phyloP scores from a whole-genome alignment of 2,329 filamentous ascomycete species.

The Ophiosphaerella herpotricha region DNA sequence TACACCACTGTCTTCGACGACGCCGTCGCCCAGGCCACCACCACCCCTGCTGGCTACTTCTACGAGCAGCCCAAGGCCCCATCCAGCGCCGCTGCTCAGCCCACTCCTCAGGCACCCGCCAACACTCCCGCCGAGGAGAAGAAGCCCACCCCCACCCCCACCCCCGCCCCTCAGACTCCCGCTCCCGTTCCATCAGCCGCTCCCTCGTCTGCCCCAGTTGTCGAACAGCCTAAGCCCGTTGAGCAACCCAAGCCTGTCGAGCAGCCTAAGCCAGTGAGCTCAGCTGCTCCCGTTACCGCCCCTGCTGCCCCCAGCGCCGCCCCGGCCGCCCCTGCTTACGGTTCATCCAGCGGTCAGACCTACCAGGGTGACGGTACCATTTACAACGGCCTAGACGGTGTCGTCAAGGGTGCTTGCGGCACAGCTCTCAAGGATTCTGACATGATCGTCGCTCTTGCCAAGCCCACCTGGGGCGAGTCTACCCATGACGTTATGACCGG shows the following conservation, averaged over 20 bases:
- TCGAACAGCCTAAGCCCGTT: slow-evolving; percentile 11
- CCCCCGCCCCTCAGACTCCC: slow-evolving; percentile 1
- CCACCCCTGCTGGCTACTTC: slow-evolving; percentile 26
- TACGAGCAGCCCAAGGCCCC: slow-evolving; percentile 31
- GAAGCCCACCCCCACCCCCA: not conserved
- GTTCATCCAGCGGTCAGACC: slow-evolving; percentile 14
- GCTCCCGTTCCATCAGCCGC: slow-evolving; percentile 2
- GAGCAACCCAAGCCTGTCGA: slow-evolving; percentile 4
- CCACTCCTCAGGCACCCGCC: slow-evolving; percentile 15
- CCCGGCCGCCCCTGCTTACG: slow-evolving; percentile 1
- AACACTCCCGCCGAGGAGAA: slow-evolving; percentile 11
- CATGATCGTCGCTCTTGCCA: slow-evolving; percentile 36
- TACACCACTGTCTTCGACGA: slow-evolving; percentile 44
- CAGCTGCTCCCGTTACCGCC: slow-evolving; percentile 5
- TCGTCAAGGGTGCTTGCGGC: slow-evolving; percentile 36
- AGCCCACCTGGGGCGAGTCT: slow-evolving; percentile 31
- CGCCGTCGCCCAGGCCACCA: slow-evolving; percentile 21
- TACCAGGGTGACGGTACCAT: slow-evolving; percentile 39
- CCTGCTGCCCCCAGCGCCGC: slow-evolving; percentile 11
- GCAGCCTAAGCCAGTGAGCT: slow-evolving; percentile 10
- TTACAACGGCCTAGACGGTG: slow-evolving; percentile 36
- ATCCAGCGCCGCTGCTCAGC: slow-evolving; percentile 16
- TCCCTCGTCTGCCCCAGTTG: slow-evolving; percentile 11
- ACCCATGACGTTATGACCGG: slow-evolving; percentile 39
- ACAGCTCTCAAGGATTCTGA: slow-evolving; percentile 24